Evolutionary conservation across 345 rosid genomes (phyloP), one percentile per base, ranked within the genome.

Genomic region (Acer campestre): DNA sequence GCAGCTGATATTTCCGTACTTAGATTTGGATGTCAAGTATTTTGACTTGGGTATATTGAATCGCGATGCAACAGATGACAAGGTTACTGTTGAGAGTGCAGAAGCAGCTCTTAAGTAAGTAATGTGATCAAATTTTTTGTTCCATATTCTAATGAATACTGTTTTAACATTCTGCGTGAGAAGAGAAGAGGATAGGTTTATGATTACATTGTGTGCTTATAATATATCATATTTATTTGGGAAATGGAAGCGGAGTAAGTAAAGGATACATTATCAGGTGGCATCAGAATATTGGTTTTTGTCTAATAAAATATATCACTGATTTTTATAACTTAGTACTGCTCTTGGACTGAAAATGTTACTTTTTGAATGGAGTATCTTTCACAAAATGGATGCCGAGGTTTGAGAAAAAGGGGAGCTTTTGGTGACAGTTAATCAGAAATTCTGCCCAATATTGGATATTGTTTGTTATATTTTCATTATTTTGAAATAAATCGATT

Each of bases 61-160:
- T 79, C 98, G 98, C 0, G 97, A 96, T 79, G 95, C 95, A 23
- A 94, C 97, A 4, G 95, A 89, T 51, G 98, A 96, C 84, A 84
- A 82, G 68, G 95, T 96, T 72, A 94, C 99, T 0, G 79, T 87
- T 62, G 93, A 96, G 85, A 91, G 97, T 78, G 98, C 99, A 9
- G 88, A 88, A 80, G 97, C 99, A 23, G 79, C 98, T 81, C 92
- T 96, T 29, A 86, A 90, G 98, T 94, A 83, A 86, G 90, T 84
- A 67, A 1, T 20, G n/a, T 10, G 44, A 59, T 61, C 11, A 23
- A 27, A 31, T 20, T 35, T 62, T 12, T 58, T 35, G 3, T 58
- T 53, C 31, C 51, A 29, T 55, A 6, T 71, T 10, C 17, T 20
- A 0, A 35, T 20, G 18, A 42, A 31, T 22, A 4, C 69, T 71